Evolutionary conservation across 768 basidiomycete species (phyloP), one percentile per base, ranked within the genome.

Genomic region (Phanerochaete sordida): DNA sequence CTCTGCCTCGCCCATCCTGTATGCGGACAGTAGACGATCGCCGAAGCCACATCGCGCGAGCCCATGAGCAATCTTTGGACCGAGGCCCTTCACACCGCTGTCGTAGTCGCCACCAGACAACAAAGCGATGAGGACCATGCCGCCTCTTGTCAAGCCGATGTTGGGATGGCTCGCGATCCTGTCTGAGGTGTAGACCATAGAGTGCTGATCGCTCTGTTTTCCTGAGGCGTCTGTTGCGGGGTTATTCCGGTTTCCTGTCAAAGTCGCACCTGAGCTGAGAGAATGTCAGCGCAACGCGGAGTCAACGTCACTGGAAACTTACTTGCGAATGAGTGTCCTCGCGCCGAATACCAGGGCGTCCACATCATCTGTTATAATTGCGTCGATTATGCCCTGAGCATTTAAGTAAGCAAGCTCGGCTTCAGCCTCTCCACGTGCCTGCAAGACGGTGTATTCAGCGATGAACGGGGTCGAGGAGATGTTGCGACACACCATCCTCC

Each of bases 331-430:
- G 11, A 82, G 63, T 33, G 64, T 72, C 2, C 66, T 70, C 0
- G 78, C 80, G 13, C 82, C 81, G 59, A 83, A 84, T 0, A 83
- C 54, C 5, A 83, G 64, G 0, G 78, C 72, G 64, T 82, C 81
- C 3, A 73, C 75, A 68, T 81, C 80, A 61, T 82, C 80, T 1
- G 80, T 80, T 30, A 82, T 60, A 13, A 83, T 70, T 0, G 76
- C 75, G 62, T 83, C 81, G 21, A 84, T 76, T 52, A 70, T 58
- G 8, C 74, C 76, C 27, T 60, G 52, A 1, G 61, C 55, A 51
- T 77, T 78, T 62, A 83, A 76, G 12, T 70, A 63, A 1, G 79
- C 80, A 1, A 82, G 73, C 59, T 83, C 79, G 0, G 81, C 80
- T 60, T 82, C 80, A 1, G 80, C 81, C 67, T 81, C 79, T 27